These are phyloP conservation scores for Penicillium desertorum DNA, from an alignment of 495 filamentous ascomycete species.

Conservation along the genomic window DNA sequence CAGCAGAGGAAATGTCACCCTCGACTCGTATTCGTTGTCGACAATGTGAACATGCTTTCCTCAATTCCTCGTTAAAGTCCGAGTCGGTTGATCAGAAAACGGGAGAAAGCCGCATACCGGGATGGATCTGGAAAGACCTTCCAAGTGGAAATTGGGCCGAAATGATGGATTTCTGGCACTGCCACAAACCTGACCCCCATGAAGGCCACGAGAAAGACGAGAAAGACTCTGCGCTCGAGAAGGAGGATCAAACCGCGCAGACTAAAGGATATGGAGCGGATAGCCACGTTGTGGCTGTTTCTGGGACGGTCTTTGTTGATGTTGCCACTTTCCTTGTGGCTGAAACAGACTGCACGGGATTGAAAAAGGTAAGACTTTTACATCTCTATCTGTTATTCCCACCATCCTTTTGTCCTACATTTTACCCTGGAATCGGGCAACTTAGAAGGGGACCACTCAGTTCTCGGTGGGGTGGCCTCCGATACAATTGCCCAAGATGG, in stretches of 20 bases:
- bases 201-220: slow-evolving; percentile 35
- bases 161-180: slow-evolving; percentile 99
- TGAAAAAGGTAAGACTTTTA: slow-evolving; percentile 58
- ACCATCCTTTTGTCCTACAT: slow-evolving; percentile 1
- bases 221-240: slow-evolving; percentile 24
- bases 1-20: slow-evolving; percentile 58
- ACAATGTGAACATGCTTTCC: slow-evolving; percentile 47
- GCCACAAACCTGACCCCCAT: slow-evolving; percentile 77
- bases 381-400: slow-evolving; percentile 15
- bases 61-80: slow-evolving; percentile 9
- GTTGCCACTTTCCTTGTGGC: slow-evolving; percentile 70
- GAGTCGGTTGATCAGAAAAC: not conserved
- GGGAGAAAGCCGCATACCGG: slow-evolving; percentile 7
- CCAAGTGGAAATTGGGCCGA: slow-evolving; percentile 98
- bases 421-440: slow-evolving; percentile 52
- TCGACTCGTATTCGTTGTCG: slow-evolving; percentile 63
- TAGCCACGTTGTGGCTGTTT: slow-evolving; percentile 61
- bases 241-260: slow-evolving; percentile 44
- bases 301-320: slow-evolving; percentile 74
- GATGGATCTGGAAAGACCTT: slow-evolving; percentile 82
- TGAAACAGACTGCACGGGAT: slow-evolving; percentile 58
- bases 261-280: slow-evolving; percentile 74
- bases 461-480: slow-evolving; percentile 60
- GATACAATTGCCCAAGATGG: slow-evolving; percentile 91
- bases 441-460: slow-evolving; percentile 80